phyloP scores from a whole-genome alignment of 805 yeast genomes.

The Yarrowia divulgata region DNA sequence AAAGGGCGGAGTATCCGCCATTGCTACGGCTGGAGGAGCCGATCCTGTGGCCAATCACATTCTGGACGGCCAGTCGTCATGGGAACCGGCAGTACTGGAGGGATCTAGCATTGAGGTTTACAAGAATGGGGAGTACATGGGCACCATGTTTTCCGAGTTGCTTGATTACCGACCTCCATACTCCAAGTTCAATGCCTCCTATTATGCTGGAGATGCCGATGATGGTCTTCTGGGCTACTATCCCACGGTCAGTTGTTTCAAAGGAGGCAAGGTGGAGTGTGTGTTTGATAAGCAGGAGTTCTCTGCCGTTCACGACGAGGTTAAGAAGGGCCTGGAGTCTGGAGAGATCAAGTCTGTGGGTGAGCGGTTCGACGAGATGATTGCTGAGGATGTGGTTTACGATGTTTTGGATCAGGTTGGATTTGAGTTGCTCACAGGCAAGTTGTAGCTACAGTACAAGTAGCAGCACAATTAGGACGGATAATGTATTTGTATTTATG shows the following conservation, averaged over 20 bases:
- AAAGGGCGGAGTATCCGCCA: constrained; percentile 23
- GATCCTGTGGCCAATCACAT: constrained; percentile 47
- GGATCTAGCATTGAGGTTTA: constrained; percentile 69
- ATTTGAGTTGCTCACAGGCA: constrained; percentile 46
- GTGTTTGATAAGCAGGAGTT: constrained; percentile 70
- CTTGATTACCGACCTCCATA: constrained; percentile 83
- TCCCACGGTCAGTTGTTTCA: constrained; percentile 85
- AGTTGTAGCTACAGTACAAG: too few relatives aligned
- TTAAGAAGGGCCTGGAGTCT: constrained; percentile 42
- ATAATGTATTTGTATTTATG: constrained; percentile 7
- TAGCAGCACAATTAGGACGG: not conserved
- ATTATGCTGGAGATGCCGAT: constrained; percentile 54
- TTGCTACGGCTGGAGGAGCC: constrained; percentile 38
- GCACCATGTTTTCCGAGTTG: constrained; percentile 70
- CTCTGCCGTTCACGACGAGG: constrained; percentile 53
- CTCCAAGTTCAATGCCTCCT: constrained; percentile 54
- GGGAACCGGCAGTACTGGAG: constrained; percentile 46
- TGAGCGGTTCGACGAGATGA: constrained; percentile 68
- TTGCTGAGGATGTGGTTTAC: constrained; percentile 82
- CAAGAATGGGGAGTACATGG: constrained; percentile 76
- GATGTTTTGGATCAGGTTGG: constrained; percentile 88
- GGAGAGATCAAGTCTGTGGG: constrained; percentile 58
- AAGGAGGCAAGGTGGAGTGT: constrained; percentile 75
- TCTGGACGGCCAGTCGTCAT: constrained; percentile 3
- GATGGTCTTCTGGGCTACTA: constrained; percentile 90